phyloP scores from a whole-genome alignment of 768 basidiomycete genomes.

The Mycena rosella region DNA sequence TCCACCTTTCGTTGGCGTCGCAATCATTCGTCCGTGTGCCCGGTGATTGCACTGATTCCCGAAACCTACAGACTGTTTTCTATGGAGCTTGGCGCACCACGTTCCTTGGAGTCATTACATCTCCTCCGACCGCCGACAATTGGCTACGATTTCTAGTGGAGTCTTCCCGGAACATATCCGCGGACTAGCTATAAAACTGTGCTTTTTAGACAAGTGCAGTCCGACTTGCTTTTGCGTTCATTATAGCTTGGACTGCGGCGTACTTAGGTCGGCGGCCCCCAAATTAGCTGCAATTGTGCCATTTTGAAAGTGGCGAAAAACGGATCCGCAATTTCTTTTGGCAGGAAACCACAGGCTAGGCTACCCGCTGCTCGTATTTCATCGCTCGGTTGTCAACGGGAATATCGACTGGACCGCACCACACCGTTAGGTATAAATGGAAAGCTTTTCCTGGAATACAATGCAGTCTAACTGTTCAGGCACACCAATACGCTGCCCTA shows the following conservation, averaged over 20 bases:
- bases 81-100: constrained; percentile 1
- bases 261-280: background rate
- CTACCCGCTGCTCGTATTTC: background rate
- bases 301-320: background rate
- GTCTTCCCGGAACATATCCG: constrained; percentile 7
- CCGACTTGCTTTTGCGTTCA: background rate
- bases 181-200: background rate
- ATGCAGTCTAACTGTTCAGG: background rate
- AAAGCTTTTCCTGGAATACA: background rate
- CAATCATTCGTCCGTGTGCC: background rate
- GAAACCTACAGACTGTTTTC: background rate
- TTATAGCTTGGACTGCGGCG: background rate
- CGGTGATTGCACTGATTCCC: background rate
- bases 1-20: background rate
- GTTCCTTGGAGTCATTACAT: background rate
- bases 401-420: too few relatives aligned
- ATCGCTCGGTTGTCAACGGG: too few relatives aligned
- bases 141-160: background rate
- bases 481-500: background rate
- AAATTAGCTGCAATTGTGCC: background rate
- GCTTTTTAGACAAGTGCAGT: background rate
- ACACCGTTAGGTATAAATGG: background rate
- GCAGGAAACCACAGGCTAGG: too few relatives aligned
- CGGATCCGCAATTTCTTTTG: too few relatives aligned
- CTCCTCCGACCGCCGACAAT: background rate